Base-by-base conservation (phyloP, 169 alveolate species). In the Babesia bigemina region DNA sequence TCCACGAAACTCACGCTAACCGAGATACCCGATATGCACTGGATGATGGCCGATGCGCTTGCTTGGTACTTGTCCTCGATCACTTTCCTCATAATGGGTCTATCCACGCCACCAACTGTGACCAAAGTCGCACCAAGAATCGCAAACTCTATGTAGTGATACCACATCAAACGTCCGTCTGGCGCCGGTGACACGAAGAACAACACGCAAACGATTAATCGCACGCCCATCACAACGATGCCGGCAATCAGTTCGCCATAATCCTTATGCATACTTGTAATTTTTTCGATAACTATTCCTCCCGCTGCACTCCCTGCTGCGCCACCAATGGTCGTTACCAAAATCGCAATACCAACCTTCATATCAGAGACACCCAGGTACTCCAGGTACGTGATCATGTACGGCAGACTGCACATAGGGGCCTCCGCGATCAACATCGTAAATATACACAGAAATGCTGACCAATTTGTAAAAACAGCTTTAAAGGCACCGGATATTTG, bases 231-330 rank as follows among this genome's bases (percentile, higher is more conserved):
- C 21, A 92, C 77, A 48, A 90, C 66, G 45, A 44, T 86, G 55
- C 96, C 97, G 22, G 93, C 86, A 56, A 91, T 81, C 17, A 95
- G 95, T 52, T 96, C 73, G 44, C 97, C 98, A 70, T 94, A 95
- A 22, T 90, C 84, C 19, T 86, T 87, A 39, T 89, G 76, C 75
- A 79, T 84, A 55, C 84, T 72, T 63, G 88, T 92, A 77, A 94
- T 85, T 49, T 59, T 71, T 50, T 94, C 98, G 26, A 95, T 94
- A 50, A 90, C 71, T 21, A 79, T 70, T 4, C 97, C 98, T 16
- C 98, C 98, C 26, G 91, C 36, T 19, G 92, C 93, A 14, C 97
- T 97, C 24, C 98, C 97, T 33, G 90, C 56, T 56, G 93, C 91
- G 9, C 95, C 91, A 24, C 97, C 98, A 39, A 92, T 70, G 14